Percentiles rank a stretch among this genome's conserved stretches.
phyloP scores from a whole-genome alignment of 352 stramenopile genomes.

The Peronospora belbahrii region DNA sequence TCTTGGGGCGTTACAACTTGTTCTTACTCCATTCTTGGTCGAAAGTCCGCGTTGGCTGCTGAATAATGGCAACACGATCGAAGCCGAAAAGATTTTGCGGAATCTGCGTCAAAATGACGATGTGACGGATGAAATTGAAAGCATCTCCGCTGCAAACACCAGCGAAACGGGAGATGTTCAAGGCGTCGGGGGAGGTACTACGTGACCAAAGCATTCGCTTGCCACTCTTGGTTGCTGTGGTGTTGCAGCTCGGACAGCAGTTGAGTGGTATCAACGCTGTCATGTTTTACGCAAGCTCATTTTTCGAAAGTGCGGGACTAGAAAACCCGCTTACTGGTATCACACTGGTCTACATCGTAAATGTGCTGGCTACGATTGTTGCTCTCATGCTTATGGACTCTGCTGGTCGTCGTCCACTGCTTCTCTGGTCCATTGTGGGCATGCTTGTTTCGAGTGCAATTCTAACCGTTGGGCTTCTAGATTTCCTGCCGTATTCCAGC shows the following conservation, averaged over 20 bases:
- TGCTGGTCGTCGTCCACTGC: conserved; percentile 46
- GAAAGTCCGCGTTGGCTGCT: conserved; percentile 64
- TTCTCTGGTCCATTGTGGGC: conserved; percentile 51
- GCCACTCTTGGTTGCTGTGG: conserved; percentile 49
- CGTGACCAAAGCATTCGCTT: conserved; percentile 44
- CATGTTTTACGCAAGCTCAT: conserved; percentile 76
- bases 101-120: conserved; percentile 45
- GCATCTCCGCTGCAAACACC: conserved; percentile 49
- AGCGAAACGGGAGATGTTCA: conserved; percentile 45
- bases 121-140: conserved; percentile 63
- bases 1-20: conserved; percentile 41
- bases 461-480: conserved; percentile 46
- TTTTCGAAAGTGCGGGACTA: conserved; percentile 56
- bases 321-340: conserved; percentile 51
- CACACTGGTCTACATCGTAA: conserved; percentile 56
- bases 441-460: conserved; percentile 60
- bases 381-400: conserved; percentile 69
- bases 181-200: conserved; percentile 47
- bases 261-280: conserved; percentile 71
- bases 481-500: conserved; percentile 46
- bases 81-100: conserved; percentile 41
- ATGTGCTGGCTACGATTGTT: conserved; percentile 61
- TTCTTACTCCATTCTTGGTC: conserved; percentile 40
- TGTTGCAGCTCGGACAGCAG: conserved; percentile 59
- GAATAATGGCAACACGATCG: conserved; percentile 47